Evolutionary conservation across 2,329 filamentous ascomycete species (phyloP).

Genomic region (Elsinoe ampelina): DNA sequence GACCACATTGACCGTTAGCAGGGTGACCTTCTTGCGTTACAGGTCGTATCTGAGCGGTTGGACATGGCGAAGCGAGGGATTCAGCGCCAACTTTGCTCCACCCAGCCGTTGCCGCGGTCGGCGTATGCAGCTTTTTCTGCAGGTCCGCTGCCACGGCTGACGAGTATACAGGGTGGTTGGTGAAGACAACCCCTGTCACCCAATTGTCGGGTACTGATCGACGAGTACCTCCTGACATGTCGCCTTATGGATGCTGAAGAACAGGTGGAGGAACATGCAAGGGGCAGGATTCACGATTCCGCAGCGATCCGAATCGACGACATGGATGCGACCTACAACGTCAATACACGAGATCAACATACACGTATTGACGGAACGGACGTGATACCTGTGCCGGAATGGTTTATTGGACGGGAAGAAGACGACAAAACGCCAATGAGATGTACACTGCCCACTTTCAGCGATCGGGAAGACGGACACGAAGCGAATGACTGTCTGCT

Average conservation of each 20-base stretch:
- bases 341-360: neutral
- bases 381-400: neutral
- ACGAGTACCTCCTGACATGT: slow-evolving; percentile 2
- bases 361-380: no score
- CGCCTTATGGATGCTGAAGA: neutral
- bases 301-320: neutral
- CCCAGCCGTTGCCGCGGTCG: slow-evolving; percentile 19
- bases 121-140: slow-evolving; percentile 21
- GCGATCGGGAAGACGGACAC: neutral
- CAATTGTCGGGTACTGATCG: slow-evolving; percentile 20
- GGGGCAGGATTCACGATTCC: neutral
- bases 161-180: slow-evolving; percentile 26
- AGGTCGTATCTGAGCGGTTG: slow-evolving; percentile 33
- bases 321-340: neutral
- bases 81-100: slow-evolving; percentile 20
- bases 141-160: slow-evolving; percentile 20
- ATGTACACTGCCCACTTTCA: no score
- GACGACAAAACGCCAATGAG: neutral
- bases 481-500: neutral
- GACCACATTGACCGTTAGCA: slow-evolving; percentile 39
- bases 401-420: neutral
- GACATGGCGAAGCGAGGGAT: slow-evolving; percentile 24
- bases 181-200: slow-evolving; percentile 24
- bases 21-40: slow-evolving; percentile 36
- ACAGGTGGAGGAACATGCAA: neutral